Conservation (phyloP, 306 rosid genomes). For the Quercus berberidifolia region DNA sequence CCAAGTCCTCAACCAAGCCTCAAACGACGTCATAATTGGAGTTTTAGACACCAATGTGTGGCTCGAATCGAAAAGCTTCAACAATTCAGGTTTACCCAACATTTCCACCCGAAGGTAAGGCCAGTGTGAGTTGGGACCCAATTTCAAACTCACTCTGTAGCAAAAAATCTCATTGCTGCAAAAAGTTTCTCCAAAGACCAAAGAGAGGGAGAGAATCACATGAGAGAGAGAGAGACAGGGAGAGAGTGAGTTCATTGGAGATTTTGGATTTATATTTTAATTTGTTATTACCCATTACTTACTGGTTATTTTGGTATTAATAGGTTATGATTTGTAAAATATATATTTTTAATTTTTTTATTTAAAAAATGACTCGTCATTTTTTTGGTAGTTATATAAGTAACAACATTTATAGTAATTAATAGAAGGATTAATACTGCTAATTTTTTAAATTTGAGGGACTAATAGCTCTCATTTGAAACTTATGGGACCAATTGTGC, state of each 20-base stretch:
- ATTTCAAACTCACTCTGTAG: conserved; percentile 55
- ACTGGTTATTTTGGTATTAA: no score
- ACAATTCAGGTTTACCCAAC: conserved; percentile 62
- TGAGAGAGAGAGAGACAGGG: no score
- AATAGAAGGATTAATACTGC: no score
- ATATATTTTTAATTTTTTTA: no score
- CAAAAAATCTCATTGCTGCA: conserved; percentile 75
- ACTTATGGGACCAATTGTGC: fast-evolving
- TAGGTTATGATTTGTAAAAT: no score
- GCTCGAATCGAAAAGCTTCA: conserved; percentile 78
- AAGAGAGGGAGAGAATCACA: not conserved
- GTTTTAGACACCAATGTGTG: conserved; percentile 82
- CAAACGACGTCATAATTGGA: conserved; percentile 67
- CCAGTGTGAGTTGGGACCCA: conserved; percentile 52
- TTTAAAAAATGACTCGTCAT: no score
- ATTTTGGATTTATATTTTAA: no score
- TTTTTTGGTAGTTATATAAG: fast-evolving
- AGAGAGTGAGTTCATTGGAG: no score
- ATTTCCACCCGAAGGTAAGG: conserved; percentile 77
- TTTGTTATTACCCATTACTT: no score
- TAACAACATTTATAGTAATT: no score
- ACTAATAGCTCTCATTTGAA: no score
- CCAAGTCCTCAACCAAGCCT: conserved; percentile 49
- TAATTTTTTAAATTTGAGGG: no score
- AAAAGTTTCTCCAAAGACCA: conserved; percentile 68